Conservation (phyloP, 441 rosid species). For the Viola pubescens region DNA sequence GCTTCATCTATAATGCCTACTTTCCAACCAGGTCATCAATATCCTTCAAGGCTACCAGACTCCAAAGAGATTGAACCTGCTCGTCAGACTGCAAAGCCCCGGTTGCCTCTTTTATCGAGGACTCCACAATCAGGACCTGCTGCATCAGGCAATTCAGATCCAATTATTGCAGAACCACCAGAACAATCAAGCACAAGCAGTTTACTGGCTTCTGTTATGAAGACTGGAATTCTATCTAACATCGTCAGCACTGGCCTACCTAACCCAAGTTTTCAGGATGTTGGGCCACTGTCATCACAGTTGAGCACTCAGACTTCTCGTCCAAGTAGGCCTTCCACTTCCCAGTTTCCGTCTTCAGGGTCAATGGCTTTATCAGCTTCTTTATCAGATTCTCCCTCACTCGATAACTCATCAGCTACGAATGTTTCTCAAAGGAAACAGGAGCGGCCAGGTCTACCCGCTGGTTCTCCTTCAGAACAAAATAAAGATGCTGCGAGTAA, state of each 20-base stretch:
- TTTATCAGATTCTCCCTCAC: conserved; percentile 25
- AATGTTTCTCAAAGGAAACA: conserved; percentile 31
- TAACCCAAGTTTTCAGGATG: conserved; percentile 26
- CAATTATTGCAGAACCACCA: conserved; percentile 34
- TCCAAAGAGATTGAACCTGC: conserved; percentile 31
- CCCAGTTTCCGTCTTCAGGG: conserved; percentile 29
- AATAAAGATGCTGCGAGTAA: conserved; percentile 35
- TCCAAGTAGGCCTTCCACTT: conserved; percentile 29
- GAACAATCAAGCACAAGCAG: conserved; percentile 48
- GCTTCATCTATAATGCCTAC: conserved; percentile 26
- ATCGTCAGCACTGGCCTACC: conserved; percentile 28
- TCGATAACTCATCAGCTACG: conserved; percentile 19
- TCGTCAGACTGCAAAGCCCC: conserved; percentile 32
- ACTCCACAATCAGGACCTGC: conserved; percentile 25
- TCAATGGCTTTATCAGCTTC: conserved; percentile 23
- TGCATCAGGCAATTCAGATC: conserved; percentile 27
- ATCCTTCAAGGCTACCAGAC: conserved; percentile 22
- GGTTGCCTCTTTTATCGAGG: conserved; percentile 27
- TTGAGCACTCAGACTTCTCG: conserved; percentile 29
- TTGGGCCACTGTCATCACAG: conserved; percentile 26
- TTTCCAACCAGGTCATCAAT: conserved; percentile 21
- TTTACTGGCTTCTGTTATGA: conserved; percentile 65
- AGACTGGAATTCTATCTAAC: conserved; percentile 59
- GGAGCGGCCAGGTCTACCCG: conserved; percentile 37
- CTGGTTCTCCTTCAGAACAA: conserved; percentile 35